Evolutionary conservation across 164 flowering plant genomes (phyloP).

Genomic region (Nymphaea colorata): DNA sequence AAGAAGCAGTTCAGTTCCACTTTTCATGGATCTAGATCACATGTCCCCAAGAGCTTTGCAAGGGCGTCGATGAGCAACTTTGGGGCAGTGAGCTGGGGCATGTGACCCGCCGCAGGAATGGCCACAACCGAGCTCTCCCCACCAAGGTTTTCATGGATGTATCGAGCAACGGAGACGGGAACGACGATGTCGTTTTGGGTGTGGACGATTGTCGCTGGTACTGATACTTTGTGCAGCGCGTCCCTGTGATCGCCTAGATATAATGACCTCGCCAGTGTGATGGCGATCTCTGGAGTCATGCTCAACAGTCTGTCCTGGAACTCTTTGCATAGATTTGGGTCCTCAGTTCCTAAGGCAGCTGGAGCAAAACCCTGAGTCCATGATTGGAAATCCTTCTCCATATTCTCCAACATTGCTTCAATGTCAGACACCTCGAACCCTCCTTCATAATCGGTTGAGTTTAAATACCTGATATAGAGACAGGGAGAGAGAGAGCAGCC

Average conservation of each 20-base stretch:
- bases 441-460: slow-evolving; percentile 62
- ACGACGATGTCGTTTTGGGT: slow-evolving; percentile 44
- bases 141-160: slow-evolving; percentile 50
- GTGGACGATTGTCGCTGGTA: slow-evolving; percentile 69
- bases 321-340: slow-evolving; percentile 30
- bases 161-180: slow-evolving; percentile 48
- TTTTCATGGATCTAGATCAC: no score
- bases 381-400: slow-evolving; percentile 36
- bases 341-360: slow-evolving; percentile 30
- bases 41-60: slow-evolving; percentile 5
- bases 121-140: slow-evolving; percentile 43
- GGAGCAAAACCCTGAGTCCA: slow-evolving; percentile 60
- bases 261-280: slow-evolving; percentile 48
- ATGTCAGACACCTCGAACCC: slow-evolving; percentile 44
- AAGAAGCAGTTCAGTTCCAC: no score
- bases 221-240: slow-evolving; percentile 38
- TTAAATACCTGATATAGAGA: slow-evolving; percentile 40
- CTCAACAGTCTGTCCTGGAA: slow-evolving; percentile 25
- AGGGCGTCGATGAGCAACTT: slow-evolving; percentile 35
- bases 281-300: slow-evolving; percentile 59
- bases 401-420: slow-evolving; percentile 37
- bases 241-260: slow-evolving; percentile 47
- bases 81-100: slow-evolving; percentile 67
- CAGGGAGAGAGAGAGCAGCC: background rate
- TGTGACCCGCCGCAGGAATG: slow-evolving; percentile 59